Base-by-base conservation (phyloP, 108 stramenopile species). In the Discostella stelligeroides region DNA sequence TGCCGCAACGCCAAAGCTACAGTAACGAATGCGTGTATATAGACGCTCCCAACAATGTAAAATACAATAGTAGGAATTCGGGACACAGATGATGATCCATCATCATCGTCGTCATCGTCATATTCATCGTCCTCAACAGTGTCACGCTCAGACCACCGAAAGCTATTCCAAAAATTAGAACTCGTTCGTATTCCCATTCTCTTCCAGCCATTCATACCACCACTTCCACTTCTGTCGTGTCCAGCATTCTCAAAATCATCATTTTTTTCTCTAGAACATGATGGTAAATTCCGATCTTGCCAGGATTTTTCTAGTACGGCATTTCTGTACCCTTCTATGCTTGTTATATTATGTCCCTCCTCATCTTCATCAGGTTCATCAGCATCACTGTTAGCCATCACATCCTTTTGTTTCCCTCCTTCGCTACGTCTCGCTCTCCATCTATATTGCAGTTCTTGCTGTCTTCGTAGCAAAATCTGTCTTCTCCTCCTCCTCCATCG, bases 11-110 rank as follows among this genome's bases (percentile, higher is more conserved):
- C 76, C 15, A 78, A 15, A 15, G 76, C 76, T 43, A 78, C 70
- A 18, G 64, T 25, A 14, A 71, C 50, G 43, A 78, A 78, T 27
- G 49, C 68, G 37, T 78, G 69, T 27, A 78, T 71, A 58, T 78
- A 78, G 2, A 78, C 28, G 38, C 69, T 71, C 59, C 76, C 76
- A 0, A 78, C 69, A 20, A 78, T 49, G 53, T 71, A 78, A 34
- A 78, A 78, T 54, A 69, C 69, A 41, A 61, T 27, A 1, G 59
- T 51, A 21, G 76, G 55, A 50, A 78, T 66, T 50, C 70, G 70
- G 24, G 69, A 66, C 39, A 69, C 56, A 18, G 54, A 42, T 59
- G 54, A 48, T 23, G 24, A 47, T 10, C 39, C 60, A 53, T 45
- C 50, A 30, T 40, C 64, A 30, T 76, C 59, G 13, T 39, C 37